Evolutionary conservation across 1,139 yeast genomes (phyloP), one percentile per base, ranked within the genome.

Genomic region (Suhomyces coccinellae): DNA sequence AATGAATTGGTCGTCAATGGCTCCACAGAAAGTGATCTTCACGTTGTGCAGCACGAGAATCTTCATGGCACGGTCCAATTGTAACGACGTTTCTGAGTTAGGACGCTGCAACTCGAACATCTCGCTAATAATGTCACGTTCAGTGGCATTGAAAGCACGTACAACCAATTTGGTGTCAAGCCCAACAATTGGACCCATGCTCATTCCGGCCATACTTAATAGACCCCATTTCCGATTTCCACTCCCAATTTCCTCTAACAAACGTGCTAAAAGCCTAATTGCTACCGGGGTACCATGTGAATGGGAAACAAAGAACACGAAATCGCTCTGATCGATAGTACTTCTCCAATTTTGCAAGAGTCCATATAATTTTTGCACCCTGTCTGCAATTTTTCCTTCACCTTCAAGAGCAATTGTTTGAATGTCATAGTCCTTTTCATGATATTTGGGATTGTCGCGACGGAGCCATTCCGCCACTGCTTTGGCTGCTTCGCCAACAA

Each of bases 321-420:
- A 74, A 52, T 80, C 82, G 51, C 75, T 57, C 1, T 57, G 56
- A 5, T 56, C 55, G 1, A 79, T 61, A 1, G 61, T 47, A 13
- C 61, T 63, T 12, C 50, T 50, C 82, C 82, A 80, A 52, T 77
- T 77, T 9, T 66, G 66, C 22, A 79, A 55, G 14, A 80, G 55
- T 33, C 59, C 53, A 13, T 67, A 46, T 33, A 71, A 59, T 32
- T 63, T 60, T 22, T 65, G 63, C 2, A 69, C 75, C 41, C 82
- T 52, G 27, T 75, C 75, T 29, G 63, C 60, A 2, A 77, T 65
- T 36, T 65, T 67, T 2, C 84, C 84, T 46, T 74, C 72, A 1
- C 84, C 83, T 50, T 80, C 84, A 14, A 80, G 57, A 4, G 80
- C 72, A 14, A 80, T 73, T 0, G 78, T 67, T 33, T 73, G 73